Evolutionary conservation across 176 grass and related monocot species (phyloP), one percentile per base, ranked within the genome.

Genomic region (Microstegium vimineum): DNA sequence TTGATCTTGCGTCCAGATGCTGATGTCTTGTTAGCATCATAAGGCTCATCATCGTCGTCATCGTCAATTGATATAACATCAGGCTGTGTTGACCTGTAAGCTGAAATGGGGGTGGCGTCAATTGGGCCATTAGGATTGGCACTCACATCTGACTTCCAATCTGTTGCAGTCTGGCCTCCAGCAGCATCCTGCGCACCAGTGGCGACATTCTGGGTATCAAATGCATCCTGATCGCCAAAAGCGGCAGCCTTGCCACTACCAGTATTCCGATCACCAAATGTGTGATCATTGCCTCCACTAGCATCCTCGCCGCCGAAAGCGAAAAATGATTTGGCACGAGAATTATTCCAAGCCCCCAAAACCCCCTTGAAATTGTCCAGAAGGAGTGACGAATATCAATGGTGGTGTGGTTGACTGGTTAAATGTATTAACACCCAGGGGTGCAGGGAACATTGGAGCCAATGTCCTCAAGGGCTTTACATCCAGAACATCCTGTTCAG

Each of bases 401-500:
- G 94, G 92, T 45, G 92, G 86, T 43, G 70, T 78, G 57, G 81
- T 77, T 9, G 71, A 84, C 38, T 90, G 74, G 62, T 89, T 90
- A 45, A 88, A 67, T 32, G 81, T 87, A 35, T 97, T 75, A 71
- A 87, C 80, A 47, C 94, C 94, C 42, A 97, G 78, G 20, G 94
- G 75, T 8, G 87, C 82, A 57, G 94, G 94, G 79, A 97, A 97
- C 94, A 97, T 97, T n/a, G 91, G 94, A 47, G 91, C 52, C 69
- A 97, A 62, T 22, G 94, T 90, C 79, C 91, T 75, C 69, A 97
- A 81, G 40, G 94, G 94, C 63, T 94, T 92, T 32, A 88, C 65
- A 41, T 97, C 94, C 47, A 97, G 73, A 34, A 34, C 33, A 34
- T 34, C 33, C 33, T 3, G 33, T 34, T 34, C 33, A 34, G 33